Conservation (phyloP, 148 eudicot species). For the Selenicereus undatus region DNA sequence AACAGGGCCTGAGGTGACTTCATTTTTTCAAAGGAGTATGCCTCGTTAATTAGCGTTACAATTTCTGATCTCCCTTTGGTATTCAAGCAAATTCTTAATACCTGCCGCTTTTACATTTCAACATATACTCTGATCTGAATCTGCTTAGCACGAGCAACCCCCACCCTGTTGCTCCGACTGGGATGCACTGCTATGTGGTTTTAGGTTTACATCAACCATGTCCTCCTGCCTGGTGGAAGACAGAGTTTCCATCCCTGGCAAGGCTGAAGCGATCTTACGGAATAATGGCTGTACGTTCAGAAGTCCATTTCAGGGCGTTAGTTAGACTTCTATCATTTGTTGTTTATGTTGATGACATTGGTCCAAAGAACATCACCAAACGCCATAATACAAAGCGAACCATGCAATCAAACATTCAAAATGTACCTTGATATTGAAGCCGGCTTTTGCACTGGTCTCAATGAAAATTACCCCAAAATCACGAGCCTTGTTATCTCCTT, state of each 20-base stretch:
- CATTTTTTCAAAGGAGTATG: background rate
- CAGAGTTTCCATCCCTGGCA: slow-evolving; percentile 84
- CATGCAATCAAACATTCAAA: background rate
- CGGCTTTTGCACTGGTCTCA: slow-evolving; percentile 94
- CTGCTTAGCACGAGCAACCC: slow-evolving; percentile 67
- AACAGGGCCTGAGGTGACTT: slow-evolving; percentile 6
- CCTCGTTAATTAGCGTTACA: background rate
- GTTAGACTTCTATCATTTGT: background rate
- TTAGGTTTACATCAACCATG: slow-evolving; percentile 90
- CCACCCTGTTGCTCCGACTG: slow-evolving; percentile 71
- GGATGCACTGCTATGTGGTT: slow-evolving; percentile 46
- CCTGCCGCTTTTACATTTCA: background rate
- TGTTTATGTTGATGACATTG: background rate
- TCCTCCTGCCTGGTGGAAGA: slow-evolving; percentile 79
- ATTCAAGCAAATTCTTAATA: background rate
- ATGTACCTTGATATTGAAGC: slow-evolving; percentile 82
- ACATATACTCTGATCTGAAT: background rate
- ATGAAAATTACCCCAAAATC: slow-evolving; percentile 72
- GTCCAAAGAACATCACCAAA: background rate
- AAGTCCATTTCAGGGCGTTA: background rate
- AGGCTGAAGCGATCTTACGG: slow-evolving; percentile 83
- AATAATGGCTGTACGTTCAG: slow-evolving; percentile 61
- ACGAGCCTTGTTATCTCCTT: slow-evolving; percentile 71
- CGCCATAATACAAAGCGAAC: background rate
- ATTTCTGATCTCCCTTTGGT: background rate